Conservation (phyloP, 495 filamentous ascomycete genomes). For the Trichodelitschia bisporula region DNA sequence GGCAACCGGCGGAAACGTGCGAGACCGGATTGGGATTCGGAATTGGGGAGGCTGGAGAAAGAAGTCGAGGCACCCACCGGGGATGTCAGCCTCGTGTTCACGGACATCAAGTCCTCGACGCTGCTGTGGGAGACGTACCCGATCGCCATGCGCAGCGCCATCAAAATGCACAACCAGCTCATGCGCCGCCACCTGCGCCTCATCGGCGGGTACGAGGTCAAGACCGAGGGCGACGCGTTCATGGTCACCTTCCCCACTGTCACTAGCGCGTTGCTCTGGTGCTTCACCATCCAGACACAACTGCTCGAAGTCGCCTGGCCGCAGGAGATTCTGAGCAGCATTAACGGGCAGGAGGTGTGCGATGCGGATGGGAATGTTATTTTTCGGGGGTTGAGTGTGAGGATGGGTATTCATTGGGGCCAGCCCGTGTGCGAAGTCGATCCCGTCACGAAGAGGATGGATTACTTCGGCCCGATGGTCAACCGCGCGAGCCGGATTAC, state of each 20-base stretch:
- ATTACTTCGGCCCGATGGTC: conserved; percentile 98
- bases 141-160: conserved; percentile 80
- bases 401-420: conserved; percentile 95
- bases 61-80: conserved; percentile 79
- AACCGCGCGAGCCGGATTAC: conserved; percentile 89
- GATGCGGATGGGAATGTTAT: conserved; percentile 78
- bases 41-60: conserved; percentile 55
- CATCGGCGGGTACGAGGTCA: conserved; percentile 94
- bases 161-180: conserved; percentile 85
- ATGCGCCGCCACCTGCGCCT: conserved; percentile 82
- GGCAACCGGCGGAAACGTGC: conserved; percentile 35
- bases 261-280: conserved; percentile 83
- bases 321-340: conserved; percentile 66
- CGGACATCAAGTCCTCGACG: conserved; percentile 97
- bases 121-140: conserved; percentile 92
- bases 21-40: conserved; percentile 51
- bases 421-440: conserved; percentile 84
- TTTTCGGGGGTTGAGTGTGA: conserved; percentile 75
- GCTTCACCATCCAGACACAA: conserved; percentile 72
- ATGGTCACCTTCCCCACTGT: conserved; percentile 97
- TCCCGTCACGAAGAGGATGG: conserved; percentile 92
- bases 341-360: conserved; percentile 53
- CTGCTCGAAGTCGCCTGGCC: conserved; percentile 83
- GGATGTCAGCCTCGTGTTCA: conserved; percentile 84
- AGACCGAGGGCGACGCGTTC: conserved; percentile 98